These are phyloP conservation scores for Heterobasidion annosum DNA, from an alignment of 1,284 basidiomycete genomes.

Conservation along the genomic window DNA sequence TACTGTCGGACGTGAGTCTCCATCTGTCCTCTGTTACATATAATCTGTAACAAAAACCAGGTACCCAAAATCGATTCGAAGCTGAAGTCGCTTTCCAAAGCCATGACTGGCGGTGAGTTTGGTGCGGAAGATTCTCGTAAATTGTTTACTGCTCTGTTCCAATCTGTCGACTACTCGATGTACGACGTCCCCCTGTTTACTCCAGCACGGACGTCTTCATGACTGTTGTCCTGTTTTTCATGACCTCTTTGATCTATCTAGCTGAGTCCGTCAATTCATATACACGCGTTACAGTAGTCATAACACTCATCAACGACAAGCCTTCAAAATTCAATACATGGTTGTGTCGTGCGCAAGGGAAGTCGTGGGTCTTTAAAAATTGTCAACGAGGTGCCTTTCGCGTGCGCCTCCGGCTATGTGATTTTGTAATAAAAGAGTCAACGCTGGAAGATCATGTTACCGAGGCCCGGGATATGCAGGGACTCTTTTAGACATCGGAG, in stretches of 20 bases:
- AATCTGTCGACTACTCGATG: slow-evolving; percentile 3
- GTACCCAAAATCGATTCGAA: slow-evolving; percentile 27
- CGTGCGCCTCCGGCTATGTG: no score
- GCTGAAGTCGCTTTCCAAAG: slow-evolving; percentile 28
- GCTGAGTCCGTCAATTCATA: no score
- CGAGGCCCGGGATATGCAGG: neutral
- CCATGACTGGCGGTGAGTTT: slow-evolving; percentile 34
- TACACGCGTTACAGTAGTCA: no score
- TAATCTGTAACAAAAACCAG: slow-evolving; percentile 12
- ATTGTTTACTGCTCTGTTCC: slow-evolving; percentile 29
- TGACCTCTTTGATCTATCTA: no score
- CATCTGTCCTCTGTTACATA: neutral
- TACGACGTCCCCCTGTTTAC: no score
- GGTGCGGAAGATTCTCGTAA: slow-evolving; percentile 35
- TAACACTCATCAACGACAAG: no score
- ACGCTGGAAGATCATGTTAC: neutral
- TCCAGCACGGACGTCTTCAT: no score
- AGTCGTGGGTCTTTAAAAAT: no score
- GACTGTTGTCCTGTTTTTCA: no score
- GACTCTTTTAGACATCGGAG: neutral
- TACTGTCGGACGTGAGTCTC: slow-evolving; percentile 18
- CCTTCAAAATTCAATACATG: no score
- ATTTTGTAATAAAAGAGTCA: neutral
- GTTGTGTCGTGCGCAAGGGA: no score
- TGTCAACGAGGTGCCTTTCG: no score